phyloP scores from a whole-genome alignment of 306 rosid genomes.

The Begonia loranthoides region DNA sequence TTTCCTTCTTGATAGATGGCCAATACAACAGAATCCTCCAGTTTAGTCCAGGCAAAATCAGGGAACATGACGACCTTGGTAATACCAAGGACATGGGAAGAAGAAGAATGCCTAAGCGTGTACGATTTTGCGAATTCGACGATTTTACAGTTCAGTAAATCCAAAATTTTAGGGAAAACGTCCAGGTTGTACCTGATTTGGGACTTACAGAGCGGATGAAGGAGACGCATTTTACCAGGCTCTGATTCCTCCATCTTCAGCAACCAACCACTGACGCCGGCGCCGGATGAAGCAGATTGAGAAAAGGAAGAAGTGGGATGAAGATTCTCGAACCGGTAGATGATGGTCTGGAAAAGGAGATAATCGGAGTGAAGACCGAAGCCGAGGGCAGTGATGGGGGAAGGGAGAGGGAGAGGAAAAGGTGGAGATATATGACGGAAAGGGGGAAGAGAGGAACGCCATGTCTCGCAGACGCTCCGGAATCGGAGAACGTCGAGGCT shows the following conservation, averaged over 20 bases:
- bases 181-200: neutral
- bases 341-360: conserved; percentile 12
- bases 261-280: conserved; percentile 8
- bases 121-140: conserved; percentile 10
- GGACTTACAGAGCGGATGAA: conserved; percentile 13
- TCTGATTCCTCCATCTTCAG: conserved; percentile 17
- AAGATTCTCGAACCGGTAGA: conserved; percentile 6
- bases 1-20: conserved; percentile 27
- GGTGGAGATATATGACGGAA: neutral
- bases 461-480: conserved; percentile 24
- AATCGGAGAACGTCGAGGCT: conserved; percentile 23
- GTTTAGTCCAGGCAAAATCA: conserved; percentile 17
- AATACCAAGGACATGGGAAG: conserved; percentile 4
- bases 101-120: conserved; percentile 2
- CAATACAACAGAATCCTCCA: conserved; percentile 15
- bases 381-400: neutral
- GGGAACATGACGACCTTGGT: conserved; percentile 37
- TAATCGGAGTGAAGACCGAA: neutral
- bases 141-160: conserved; percentile 12
- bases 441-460: conserved; percentile 25
- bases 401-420: conserved; percentile 12
- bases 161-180: neutral
- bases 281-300: neutral
- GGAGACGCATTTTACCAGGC: conserved; percentile 11
- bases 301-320: neutral